phyloP scores from a whole-genome alignment of 2,329 filamentous ascomycete genomes.

The Camptophora hylomeconis region DNA sequence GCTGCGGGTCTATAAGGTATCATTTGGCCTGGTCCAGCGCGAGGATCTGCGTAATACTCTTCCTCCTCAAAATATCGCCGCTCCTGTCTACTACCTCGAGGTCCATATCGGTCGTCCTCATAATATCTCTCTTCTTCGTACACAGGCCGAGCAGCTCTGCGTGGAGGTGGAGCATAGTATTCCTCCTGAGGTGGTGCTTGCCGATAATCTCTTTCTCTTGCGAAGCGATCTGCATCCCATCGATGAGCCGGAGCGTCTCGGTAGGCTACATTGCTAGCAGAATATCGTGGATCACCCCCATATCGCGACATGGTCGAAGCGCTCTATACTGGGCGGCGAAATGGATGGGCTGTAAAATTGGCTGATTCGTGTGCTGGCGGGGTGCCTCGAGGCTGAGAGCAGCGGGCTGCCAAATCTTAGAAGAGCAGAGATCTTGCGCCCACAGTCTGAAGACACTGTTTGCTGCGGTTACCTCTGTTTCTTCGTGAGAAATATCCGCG shows the following conservation, averaged over 20 bases:
- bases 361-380: background rate
- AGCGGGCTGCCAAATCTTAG: background rate
- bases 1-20: conserved; percentile 44
- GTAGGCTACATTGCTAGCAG: conserved; percentile 14
- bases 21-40: conserved; percentile 36
- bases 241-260: conserved; percentile 18
- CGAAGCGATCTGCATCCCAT: conserved; percentile 29
- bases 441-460: background rate
- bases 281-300: conserved; percentile 11
- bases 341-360: background rate
- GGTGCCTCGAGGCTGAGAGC: background rate
- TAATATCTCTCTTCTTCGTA: conserved; percentile 29
- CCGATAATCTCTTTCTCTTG: conserved; percentile 30
- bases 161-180: conserved; percentile 19
- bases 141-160: conserved; percentile 12
- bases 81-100: conserved; percentile 27
- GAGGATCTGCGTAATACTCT: conserved; percentile 26
- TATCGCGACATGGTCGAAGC: conserved; percentile 14
- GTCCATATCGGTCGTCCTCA: conserved; percentile 29
- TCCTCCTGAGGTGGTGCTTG: conserved; percentile 20
- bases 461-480: background rate
- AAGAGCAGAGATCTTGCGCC: background rate
- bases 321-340: background rate
- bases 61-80: conserved; percentile 24
- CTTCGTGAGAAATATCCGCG: conserved; percentile 1